Conservation (phyloP, 2,329 filamentous ascomycete species). For the Colletotrichum sp. region DNA sequence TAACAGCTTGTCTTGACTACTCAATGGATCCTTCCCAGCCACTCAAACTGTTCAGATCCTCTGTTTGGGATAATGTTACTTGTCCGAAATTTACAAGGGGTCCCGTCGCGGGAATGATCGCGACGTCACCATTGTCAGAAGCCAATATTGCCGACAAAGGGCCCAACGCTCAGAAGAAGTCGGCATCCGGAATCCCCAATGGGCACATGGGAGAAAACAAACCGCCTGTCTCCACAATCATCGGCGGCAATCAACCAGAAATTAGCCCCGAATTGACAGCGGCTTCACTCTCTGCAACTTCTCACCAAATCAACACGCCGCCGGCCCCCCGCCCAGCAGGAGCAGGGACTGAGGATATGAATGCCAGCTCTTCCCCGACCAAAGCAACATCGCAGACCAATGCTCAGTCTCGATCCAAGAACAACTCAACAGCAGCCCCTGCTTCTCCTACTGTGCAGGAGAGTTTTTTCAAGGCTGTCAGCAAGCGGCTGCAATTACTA, state of each 20-base stretch:
- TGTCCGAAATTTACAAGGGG: not conserved
- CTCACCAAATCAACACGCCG: not conserved
- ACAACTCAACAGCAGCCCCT: conserved; percentile 44
- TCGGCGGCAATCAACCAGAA: not conserved
- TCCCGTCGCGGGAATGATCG: not conserved
- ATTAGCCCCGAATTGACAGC: not conserved
- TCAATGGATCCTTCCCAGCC: not conserved
- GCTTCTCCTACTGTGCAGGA: conserved; percentile 88
- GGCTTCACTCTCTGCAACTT: not conserved
- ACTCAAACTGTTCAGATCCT: not conserved
- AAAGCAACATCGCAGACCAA: conserved; percentile 30
- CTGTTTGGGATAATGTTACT: not conserved
- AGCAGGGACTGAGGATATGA: not conserved
- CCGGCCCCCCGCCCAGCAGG: not conserved
- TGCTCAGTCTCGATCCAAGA: conserved; percentile 39
- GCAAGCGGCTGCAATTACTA: conserved; percentile 88
- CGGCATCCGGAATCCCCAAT: not conserved
- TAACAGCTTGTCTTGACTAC: not conserved
- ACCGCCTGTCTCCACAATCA: not conserved
- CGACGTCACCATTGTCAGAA: not conserved
- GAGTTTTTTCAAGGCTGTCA: conserved; percentile 96
- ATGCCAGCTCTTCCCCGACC: conserved; percentile 22
- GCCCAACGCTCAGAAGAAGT: not conserved
- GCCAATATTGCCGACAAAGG: not conserved
- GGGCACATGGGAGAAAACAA: not conserved